Evolutionary conservation across 2,329 filamentous ascomycete species (phyloP), one percentile per base, ranked within the genome.

Genomic region (Drechslera avenae): DNA sequence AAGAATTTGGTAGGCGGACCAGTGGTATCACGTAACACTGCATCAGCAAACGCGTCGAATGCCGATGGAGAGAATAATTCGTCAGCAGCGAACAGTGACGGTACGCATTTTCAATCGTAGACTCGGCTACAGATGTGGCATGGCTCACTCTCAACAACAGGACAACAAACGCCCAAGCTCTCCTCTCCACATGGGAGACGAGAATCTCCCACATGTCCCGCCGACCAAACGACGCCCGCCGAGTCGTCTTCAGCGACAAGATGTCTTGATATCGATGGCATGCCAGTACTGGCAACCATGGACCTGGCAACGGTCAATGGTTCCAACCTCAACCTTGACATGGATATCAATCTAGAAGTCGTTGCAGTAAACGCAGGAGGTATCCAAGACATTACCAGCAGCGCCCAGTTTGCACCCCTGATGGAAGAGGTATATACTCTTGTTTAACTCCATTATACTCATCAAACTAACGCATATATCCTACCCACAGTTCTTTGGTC

Each of bases 251-350:
- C 50, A 16, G 36, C 46, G 9, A 54, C 44, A 5, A 33, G 47
- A 13, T 28, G 39, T 3, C 56, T 71, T 8, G 67, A 73, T 53
- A 46, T 73, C 4, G 68, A 73, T 42, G 68, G 69, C 21, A 72
- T 72, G 68, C 65, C 56, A 8, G 52, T 70, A 14, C 58, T 65
- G 50, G 35, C 56, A 6, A 59, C 54, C 28, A 18, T 58, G 5
- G 35, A 44, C 13, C 2, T 8, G 19, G 28, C 36, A 13, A 44
- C 56, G 16, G 13, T 45, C 1, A 31, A 35, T 3, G n/a, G n/a
- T n/a, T n/a, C n/a, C n/a, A 45, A 61, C 19, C 16, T 48, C 23
- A 53, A 42, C 4, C 14, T 55, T 1, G 33, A 40, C n/a, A 49
- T 66, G 17, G 28, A 47, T 17, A 40, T 63, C 4, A 34, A 57